Evolutionary conservation across 805 yeast species (phyloP).

Genomic region (Suhomyces sp.): DNA sequence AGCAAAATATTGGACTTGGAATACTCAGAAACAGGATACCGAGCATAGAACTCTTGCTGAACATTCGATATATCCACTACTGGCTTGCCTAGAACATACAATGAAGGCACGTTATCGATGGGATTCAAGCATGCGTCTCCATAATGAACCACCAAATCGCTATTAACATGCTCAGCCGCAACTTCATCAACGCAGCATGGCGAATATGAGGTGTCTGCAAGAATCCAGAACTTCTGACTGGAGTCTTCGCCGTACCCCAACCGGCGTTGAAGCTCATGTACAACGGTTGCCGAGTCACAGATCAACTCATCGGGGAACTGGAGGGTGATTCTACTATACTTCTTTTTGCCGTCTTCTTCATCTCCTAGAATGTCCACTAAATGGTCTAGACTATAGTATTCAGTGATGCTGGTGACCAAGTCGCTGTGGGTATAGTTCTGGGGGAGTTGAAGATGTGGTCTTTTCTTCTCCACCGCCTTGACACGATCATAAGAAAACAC

Average conservation of each 20-base stretch:
- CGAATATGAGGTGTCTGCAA: slow-evolving; percentile 95
- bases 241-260: slow-evolving; percentile 15
- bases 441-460: slow-evolving; percentile 26
- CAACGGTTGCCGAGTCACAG: slow-evolving; percentile 72
- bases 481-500: slow-evolving; percentile 49
- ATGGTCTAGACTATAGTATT: slow-evolving; percentile 56
- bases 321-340: slow-evolving; percentile 59
- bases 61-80: slow-evolving; percentile 43
- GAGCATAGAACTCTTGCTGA: slow-evolving; percentile 37
- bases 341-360: slow-evolving; percentile 19
- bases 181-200: slow-evolving; percentile 96
- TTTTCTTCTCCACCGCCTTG: slow-evolving; percentile 17
- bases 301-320: slow-evolving; percentile 88
- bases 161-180: slow-evolving; percentile 88
- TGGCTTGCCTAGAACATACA: slow-evolving; percentile 77
- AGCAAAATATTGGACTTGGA: slow-evolving; percentile 47
- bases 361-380: slow-evolving; percentile 39
- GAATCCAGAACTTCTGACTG: slow-evolving; percentile 56
- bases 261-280: slow-evolving; percentile 48
- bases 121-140: slow-evolving; percentile 94
- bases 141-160: slow-evolving; percentile 85
- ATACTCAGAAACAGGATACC: slow-evolving; percentile 32
- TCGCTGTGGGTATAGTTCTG: slow-evolving; percentile 17
- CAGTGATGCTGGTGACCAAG: slow-evolving; percentile 30
- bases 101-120: slow-evolving; percentile 66